Base-by-base conservation (phyloP, 129 eudicot species). In the sunflower (Helianthus annuus) region DNA sequence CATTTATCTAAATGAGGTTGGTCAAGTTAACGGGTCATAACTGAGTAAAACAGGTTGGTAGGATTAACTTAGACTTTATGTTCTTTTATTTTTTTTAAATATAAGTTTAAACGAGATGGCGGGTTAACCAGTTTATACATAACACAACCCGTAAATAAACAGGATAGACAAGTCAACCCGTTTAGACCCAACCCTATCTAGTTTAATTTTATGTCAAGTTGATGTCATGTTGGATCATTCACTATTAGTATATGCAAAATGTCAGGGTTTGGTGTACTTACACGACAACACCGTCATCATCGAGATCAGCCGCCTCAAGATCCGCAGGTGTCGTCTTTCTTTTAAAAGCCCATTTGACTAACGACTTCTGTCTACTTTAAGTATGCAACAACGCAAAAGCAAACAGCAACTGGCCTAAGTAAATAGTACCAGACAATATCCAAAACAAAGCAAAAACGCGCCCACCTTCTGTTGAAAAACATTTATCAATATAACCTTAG, bases 261-360 rank as follows among this genome's bases (percentile, higher is more conserved):
- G 22, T 52, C 36, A 69, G 39, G 38, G 49, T 10, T 69, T 14
- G 0, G 3, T 32, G 22, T 45, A 86, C 97, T 83, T 71, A 90
- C 99, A 85, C 93, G 1, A 94, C 97, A 71, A 56, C 83, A 48
- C 97, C 89, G 66, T 94, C 91, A 17, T 83, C 80, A 45, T 94
- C 96, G 46, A 94, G 74, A 88, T 94, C 99, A 62, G 97, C 99
- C 8, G 91, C 96, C 85, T 90, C 96, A 24, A 94, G 70, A 77
- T 94, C 99, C 32, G 78, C 72, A 42, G 88, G 88, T 0, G 99
- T 90, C 72, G 88, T 81, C 68, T 61, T 89, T 79, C 87, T 82
- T 13, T 84, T 81, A 75, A 94, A 96, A 58, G 88, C 96, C 87
- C 75, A 79, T 65, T 81, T 80, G 48, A 86, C 91, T 34, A 94